Base-by-base conservation (phyloP, 192 early-diverging fungal species). In the Coemansia biformis region DNA sequence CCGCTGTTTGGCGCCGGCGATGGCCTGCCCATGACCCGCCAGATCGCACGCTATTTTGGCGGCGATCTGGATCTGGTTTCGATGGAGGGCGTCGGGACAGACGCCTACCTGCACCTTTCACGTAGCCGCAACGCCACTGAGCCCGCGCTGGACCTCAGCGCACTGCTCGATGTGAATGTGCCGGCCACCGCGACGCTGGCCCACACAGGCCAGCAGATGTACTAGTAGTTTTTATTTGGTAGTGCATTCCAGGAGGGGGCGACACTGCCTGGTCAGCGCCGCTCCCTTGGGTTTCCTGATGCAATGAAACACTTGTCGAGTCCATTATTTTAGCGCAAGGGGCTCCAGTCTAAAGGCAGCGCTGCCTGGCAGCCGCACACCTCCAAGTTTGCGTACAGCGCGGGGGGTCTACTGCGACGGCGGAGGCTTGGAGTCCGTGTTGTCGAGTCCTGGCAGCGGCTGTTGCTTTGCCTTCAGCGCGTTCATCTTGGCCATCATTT, bases 61-160 rank as follows among this genome's bases (percentile, higher is more conserved):
- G 83, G 83, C 18, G 83, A 83, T 28, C 45, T 85, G 33, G 73
- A 78, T 12, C 47, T 85, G 26, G 64, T 81, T 1, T 81, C 80
- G 4, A 85, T 85, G 83, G 81, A 85, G 48, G 81, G 80, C 10
- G 75, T 78, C 26, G 81, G 83, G 0, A 81, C 79, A 1, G 80
- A 83, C 32, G 59, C 74, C n/a, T 85, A 78, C 48, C 49, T 85
- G 38, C 66, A 78, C 36, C 33, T 78, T 16, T 63, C 74, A 34
- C 59, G 63, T 48, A 55, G 59, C 43, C 50, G 55, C 47, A 75
- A 63, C 30, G 57, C 51, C 13, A 44, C 40, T 2, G 63, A 67
- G 31, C 56, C 57, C 31, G 49, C 59, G 0, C 41, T 57, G 14
- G 60, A 71, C 26, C 46, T 71, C 29, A 49, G 48, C 46, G 59